Conservation (phyloP, 805 yeast species). For the Spathaspora girioi region DNA sequence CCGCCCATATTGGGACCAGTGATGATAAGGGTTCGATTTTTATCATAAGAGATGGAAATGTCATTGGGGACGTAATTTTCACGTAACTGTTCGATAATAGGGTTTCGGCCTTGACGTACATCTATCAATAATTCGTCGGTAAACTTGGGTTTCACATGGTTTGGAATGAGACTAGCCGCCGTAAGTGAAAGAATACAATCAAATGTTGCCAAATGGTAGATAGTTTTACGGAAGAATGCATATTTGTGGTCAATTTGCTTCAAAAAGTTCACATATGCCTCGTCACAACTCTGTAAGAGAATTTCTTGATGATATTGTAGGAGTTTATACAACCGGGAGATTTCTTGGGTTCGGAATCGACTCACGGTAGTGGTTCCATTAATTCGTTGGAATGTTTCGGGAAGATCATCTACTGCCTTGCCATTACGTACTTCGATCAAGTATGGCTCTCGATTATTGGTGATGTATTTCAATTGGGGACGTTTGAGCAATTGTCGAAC, state of each 20-base stretch:
- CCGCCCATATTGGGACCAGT: slow-evolving; percentile 94
- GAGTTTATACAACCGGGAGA: slow-evolving; percentile 46
- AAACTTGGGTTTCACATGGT: slow-evolving; percentile 44
- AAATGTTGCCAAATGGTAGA: slow-evolving; percentile 47
- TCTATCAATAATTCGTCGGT: slow-evolving; percentile 42
- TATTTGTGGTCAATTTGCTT: slow-evolving; percentile 27
- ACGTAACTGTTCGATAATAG: slow-evolving; percentile 53
- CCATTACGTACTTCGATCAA: slow-evolving; percentile 71
- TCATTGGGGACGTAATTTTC: slow-evolving; percentile 63
- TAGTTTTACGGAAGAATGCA: slow-evolving; percentile 34
- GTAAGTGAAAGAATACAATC: slow-evolving; percentile 71
- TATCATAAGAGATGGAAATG: slow-evolving; percentile 43
- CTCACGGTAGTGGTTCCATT: slow-evolving; percentile 66
- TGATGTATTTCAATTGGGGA: slow-evolving; percentile 53
- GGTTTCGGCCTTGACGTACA: slow-evolving; percentile 59
- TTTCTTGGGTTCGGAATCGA: slow-evolving; percentile 66
- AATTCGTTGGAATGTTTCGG: slow-evolving; percentile 73
- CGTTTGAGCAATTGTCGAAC: slow-evolving; percentile 48
- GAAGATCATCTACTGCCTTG: slow-evolving; percentile 52
- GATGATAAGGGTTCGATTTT: slow-evolving; percentile 54
- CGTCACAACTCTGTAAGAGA: slow-evolving; percentile 44
- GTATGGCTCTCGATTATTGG: slow-evolving; percentile 64
- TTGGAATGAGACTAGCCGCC: slow-evolving; percentile 44
- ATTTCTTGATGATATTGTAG: slow-evolving; percentile 60
- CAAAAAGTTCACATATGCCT: slow-evolving; percentile 43